phyloP scores from a whole-genome alignment of 257 asterid genomes.

The Voacanga thouarsii region DNA sequence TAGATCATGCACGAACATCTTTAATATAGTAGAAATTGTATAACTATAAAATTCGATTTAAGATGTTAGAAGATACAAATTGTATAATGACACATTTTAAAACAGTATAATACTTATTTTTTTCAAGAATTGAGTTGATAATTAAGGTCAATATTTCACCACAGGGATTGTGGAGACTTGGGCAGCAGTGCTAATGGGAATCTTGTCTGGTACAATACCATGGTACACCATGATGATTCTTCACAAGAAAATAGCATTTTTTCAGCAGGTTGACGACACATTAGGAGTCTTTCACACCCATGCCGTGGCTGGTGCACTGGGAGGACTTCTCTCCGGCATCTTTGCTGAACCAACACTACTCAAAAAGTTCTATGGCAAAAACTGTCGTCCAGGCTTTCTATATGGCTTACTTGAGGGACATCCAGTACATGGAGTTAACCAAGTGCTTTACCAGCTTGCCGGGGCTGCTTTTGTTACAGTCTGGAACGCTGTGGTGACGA shows the following conservation, averaged over 20 bases:
- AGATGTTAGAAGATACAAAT: too few species aligned
- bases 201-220: conserved; percentile 59
- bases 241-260: conserved; percentile 56
- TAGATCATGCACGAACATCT: too few species aligned
- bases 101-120: too few species aligned
- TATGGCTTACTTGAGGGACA: conserved; percentile 71
- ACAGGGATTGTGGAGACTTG: conserved; percentile 69
- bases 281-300: conserved; percentile 87
- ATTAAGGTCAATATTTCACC: not conserved
- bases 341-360: conserved; percentile 75
- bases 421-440: conserved; percentile 42
- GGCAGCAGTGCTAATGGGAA: conserved; percentile 75
- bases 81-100: too few species aligned
- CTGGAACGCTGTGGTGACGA: conserved; percentile 67
- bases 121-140: too few species aligned
- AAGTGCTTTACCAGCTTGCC: conserved; percentile 60
- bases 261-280: conserved; percentile 74
- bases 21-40: too few species aligned
- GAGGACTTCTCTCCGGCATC: conserved; percentile 74
- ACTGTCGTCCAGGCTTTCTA: conserved; percentile 62
- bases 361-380: conserved; percentile 49
- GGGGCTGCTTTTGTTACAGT: conserved; percentile 67
- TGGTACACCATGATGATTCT: conserved; percentile 89
- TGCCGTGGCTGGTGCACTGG: conserved; percentile 78
- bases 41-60: too few species aligned